These are phyloP conservation scores for Grigorovia transvaalensis DNA, from an alignment of 805 yeast species.

Conservation along the genomic window DNA sequence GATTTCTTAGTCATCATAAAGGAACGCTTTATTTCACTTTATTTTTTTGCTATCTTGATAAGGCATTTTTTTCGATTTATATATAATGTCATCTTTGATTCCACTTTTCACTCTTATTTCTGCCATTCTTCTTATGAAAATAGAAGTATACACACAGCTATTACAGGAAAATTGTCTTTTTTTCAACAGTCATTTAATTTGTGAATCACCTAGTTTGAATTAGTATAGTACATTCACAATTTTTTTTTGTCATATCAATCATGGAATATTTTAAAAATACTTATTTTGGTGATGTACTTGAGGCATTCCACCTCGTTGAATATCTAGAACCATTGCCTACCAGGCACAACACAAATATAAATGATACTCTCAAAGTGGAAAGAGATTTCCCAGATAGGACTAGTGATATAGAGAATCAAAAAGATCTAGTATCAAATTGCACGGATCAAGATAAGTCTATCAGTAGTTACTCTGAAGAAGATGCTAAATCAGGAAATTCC, in stretches of 20 bases:
- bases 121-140: too few species aligned
- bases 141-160: too few species aligned
- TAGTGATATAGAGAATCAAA: not conserved
- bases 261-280: conserved; percentile 12
- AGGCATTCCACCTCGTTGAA: conserved; percentile 9
- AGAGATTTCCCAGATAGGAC: not conserved
- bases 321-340: conserved; percentile 7
- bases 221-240: too few species aligned
- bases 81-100: too few species aligned
- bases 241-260: not conserved
- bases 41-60: too few species aligned
- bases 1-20: not conserved
- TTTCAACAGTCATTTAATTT: too few species aligned
- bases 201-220: too few species aligned
- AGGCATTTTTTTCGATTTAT: too few species aligned
- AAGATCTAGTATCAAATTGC: not conserved
- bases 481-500: not conserved
- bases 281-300: conserved; percentile 18
- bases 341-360: not conserved
- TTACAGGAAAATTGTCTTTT: too few species aligned
- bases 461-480: not conserved
- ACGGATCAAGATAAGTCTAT: not conserved
- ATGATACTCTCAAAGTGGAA: not conserved
- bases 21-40: too few species aligned
- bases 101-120: too few species aligned